Percentiles rank a stretch among this genome's conserved stretches.
Evolutionary conservation across 257 asterid species (phyloP).

Genomic region (Leptodermis oblonga): DNA sequence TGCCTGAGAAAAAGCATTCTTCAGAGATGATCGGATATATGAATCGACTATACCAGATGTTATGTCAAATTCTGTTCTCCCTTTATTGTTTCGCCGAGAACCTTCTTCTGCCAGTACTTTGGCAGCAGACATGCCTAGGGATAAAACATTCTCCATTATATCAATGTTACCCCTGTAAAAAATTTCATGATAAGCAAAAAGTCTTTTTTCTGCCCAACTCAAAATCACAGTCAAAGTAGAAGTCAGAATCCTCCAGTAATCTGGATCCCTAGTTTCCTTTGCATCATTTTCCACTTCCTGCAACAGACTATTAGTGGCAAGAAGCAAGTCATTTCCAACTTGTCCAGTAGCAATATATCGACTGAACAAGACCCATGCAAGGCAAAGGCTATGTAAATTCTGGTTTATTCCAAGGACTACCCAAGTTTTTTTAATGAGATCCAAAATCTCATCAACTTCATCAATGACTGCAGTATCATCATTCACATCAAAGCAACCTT

Average conservation of each 20-base stretch:
- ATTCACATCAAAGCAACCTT: slow-evolving; percentile 74
- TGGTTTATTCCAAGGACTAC: slow-evolving; percentile 65
- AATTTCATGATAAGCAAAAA: slow-evolving; percentile 53
- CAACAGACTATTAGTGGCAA: slow-evolving; percentile 61
- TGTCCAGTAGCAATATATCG: slow-evolving; percentile 54
- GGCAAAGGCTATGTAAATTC: slow-evolving; percentile 64
- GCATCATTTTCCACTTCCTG: slow-evolving; percentile 57
- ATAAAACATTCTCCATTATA: slow-evolving; percentile 58
- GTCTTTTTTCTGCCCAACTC: slow-evolving; percentile 70
- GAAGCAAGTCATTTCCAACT: slow-evolving; percentile 65
- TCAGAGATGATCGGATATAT: slow-evolving; percentile 76
- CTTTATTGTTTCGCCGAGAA: slow-evolving; percentile 36
- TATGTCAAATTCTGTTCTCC: slow-evolving; percentile 46
- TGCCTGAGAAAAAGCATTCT: slow-evolving; percentile 73
- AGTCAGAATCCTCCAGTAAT: slow-evolving; percentile 45
- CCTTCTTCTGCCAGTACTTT: slow-evolving; percentile 41
- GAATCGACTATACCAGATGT: slow-evolving; percentile 50
- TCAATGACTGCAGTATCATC: slow-evolving; percentile 65
- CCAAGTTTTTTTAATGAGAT: slow-evolving; percentile 84
- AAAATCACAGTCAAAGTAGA: slow-evolving; percentile 40
- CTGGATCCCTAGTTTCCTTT: slow-evolving; percentile 38
- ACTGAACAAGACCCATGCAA: slow-evolving; percentile 70
- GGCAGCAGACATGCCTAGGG: slow-evolving; percentile 57
- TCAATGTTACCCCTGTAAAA: slow-evolving; percentile 72
- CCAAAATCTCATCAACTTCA: slow-evolving; percentile 85